These are phyloP conservation scores for Metschnikowia amazonensis DNA, from an alignment of 805 yeast species.

Conservation along the genomic window DNA sequence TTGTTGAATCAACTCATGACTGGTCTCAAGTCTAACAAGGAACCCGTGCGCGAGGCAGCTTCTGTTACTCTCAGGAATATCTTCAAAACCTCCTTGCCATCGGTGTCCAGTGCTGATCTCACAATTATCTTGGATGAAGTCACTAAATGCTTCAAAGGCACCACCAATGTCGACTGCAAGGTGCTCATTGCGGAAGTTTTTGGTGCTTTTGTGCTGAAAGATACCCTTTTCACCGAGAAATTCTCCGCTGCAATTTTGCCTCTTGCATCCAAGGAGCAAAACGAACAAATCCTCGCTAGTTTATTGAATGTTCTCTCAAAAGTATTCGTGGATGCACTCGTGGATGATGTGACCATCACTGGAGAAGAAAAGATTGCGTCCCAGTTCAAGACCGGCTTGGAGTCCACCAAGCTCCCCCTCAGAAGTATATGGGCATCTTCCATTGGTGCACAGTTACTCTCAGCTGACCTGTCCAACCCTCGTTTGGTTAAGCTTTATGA, in stretches of 20 bases:
- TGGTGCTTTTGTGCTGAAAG: slow-evolving; percentile 22
- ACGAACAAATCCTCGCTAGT: slow-evolving; percentile 57
- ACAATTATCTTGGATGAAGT: slow-evolving; percentile 48
- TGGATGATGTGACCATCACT: slow-evolving; percentile 4
- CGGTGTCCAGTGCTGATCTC: slow-evolving; percentile 19
- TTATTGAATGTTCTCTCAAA: slow-evolving; percentile 48
- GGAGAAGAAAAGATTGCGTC: slow-evolving; percentile 19
- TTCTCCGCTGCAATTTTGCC: slow-evolving; percentile 46
- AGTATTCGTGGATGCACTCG: slow-evolving; percentile 34
- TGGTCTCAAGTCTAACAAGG: slow-evolving; percentile 68
- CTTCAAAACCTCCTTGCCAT: slow-evolving; percentile 17
- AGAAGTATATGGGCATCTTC: slow-evolving; percentile 65
- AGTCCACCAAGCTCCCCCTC: slow-evolving; percentile 58
- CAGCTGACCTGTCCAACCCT: slow-evolving; percentile 5
- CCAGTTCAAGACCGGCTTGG: slow-evolving; percentile 53
- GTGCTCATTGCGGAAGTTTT: slow-evolving; percentile 47
- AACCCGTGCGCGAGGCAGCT: slow-evolving; percentile 52
- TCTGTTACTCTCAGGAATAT: slow-evolving; percentile 29
- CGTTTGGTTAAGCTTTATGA: slow-evolving; percentile 8
- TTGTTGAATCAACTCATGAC: slow-evolving; percentile 49
- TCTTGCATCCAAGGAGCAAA: slow-evolving; percentile 67
- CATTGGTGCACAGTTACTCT: slow-evolving; percentile 36
- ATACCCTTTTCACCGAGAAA: slow-evolving; percentile 19
- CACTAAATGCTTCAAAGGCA: slow-evolving; percentile 52
- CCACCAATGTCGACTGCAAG: slow-evolving; percentile 64